Conservation (phyloP, 148 eudicot species). For the Spergularia bocconei region DNA sequence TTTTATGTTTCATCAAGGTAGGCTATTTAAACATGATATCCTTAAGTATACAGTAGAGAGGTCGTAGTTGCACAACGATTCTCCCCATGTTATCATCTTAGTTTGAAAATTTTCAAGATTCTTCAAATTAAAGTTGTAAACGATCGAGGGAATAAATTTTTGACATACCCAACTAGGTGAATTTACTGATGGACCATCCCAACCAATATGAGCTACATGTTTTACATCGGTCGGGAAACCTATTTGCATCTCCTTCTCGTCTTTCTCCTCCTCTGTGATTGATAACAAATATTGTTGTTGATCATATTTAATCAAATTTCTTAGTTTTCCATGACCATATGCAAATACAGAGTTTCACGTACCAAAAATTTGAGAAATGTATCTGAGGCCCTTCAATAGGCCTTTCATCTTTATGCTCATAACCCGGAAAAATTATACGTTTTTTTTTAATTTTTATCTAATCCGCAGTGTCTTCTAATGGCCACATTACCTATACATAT, state of each 20-base stretch:
- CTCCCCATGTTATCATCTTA: no score
- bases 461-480: constrained; percentile 17
- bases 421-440: neutral
- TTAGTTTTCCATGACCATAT: neutral
- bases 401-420: constrained; percentile 63
- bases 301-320: no score
- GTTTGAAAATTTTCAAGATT: neutral
- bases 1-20: no score
- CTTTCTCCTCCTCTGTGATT: constrained; percentile 54
- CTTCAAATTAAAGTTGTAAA: neutral
- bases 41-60: no score
- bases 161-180: constrained; percentile 75
- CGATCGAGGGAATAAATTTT: neutral
- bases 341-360: neutral
- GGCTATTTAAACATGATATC: no score
- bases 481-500: constrained; percentile 20
- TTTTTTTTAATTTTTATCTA: neutral
- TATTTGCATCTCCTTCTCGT: constrained; percentile 68
- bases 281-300: neutral
- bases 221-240: constrained; percentile 91
- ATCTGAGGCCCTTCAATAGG: constrained; percentile 57
- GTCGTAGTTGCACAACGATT: no score
- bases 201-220: constrained; percentile 89
- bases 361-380: constrained; percentile 63
- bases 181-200: constrained; percentile 63